These are phyloP conservation scores for Hericium rajendrae DNA, from an alignment of 768 basidiomycete genomes.

Conservation along the genomic window DNA sequence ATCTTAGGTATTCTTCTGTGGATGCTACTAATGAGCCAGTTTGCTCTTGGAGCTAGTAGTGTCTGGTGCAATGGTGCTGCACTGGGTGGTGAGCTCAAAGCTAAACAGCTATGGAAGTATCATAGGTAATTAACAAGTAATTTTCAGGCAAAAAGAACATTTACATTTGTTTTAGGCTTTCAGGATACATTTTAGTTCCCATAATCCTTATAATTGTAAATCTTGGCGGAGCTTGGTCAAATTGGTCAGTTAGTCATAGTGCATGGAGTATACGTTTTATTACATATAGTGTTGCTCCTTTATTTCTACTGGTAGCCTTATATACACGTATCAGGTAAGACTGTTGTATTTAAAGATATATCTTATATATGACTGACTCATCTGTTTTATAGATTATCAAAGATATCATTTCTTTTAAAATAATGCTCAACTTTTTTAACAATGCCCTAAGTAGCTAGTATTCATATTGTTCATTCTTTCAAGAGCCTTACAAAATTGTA, in stretches of 20 bases:
- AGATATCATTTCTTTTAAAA: too few species aligned
- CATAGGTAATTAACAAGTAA: constrained; percentile 42
- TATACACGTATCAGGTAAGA: constrained; percentile 17
- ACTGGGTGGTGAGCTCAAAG: constrained; percentile 64
- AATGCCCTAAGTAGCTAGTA: too few species aligned
- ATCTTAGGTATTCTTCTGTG: constrained; percentile 56
- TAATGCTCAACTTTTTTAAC: too few species aligned
- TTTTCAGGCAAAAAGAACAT: background rate
- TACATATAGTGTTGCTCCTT: constrained; percentile 15
- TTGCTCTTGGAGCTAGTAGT: constrained; percentile 57
- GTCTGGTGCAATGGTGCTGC: constrained; percentile 65
- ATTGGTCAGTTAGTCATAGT: constrained; percentile 39
- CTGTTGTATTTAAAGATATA: too few species aligned
- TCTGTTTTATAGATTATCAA: too few species aligned
- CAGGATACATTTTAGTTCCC: constrained; percentile 64
- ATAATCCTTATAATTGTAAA: constrained; percentile 51
- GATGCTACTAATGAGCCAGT: constrained; percentile 52
- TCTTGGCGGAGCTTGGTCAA: constrained; percentile 64
- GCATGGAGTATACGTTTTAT: constrained; percentile 19
- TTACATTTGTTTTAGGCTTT: constrained; percentile 34
- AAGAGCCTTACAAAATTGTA: too few species aligned
- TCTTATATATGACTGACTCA: too few species aligned
- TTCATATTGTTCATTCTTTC: too few species aligned
- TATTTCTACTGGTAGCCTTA: constrained; percentile 23
- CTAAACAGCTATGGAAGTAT: constrained; percentile 76